Percentiles rank a stretch among this genome's conserved stretches.
These are phyloP conservation scores for Vitis amurensis DNA, from an alignment of 164 flowering plant genomes.

Conservation along the genomic window DNA sequence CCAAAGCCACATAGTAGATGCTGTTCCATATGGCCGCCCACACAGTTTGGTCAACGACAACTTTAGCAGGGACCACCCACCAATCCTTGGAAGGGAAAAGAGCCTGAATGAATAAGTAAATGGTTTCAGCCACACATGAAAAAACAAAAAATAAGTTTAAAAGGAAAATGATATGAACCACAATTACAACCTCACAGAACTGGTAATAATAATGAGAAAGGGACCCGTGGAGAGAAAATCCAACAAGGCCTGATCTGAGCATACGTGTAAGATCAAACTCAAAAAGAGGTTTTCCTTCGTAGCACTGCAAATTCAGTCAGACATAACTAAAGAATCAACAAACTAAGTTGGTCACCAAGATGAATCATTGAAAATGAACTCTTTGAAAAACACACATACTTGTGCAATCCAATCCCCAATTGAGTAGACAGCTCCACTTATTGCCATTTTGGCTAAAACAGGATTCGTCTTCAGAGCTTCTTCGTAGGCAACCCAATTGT, in stretches of 20 bases:
- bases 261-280: slow-evolving; percentile 66
- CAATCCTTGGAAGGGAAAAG: slow-evolving; percentile 86
- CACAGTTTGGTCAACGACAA: slow-evolving; percentile 82
- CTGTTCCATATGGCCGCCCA: slow-evolving; percentile 96
- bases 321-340: background rate
- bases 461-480: slow-evolving; percentile 81
- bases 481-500: slow-evolving; percentile 84
- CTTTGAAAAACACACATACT: slow-evolving; percentile 27
- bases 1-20: slow-evolving; percentile 69
- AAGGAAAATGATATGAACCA: background rate
- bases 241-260: slow-evolving; percentile 80
- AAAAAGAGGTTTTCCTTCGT: slow-evolving; percentile 75
- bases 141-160: background rate
- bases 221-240: slow-evolving; percentile 79
- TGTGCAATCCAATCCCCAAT: slow-evolving; percentile 95
- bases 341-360: background rate
- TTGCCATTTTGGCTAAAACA: slow-evolving; percentile 81
- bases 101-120: slow-evolving; percentile 41
- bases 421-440: slow-evolving; percentile 81
- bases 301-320: slow-evolving; percentile 42
- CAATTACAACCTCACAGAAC: slow-evolving; percentile 62
- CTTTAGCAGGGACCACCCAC: slow-evolving; percentile 98
- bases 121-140: slow-evolving; percentile 19
- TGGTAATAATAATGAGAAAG: slow-evolving; percentile 82
- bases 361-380: background rate